Base-by-base conservation (phyloP, 2,329 filamentous ascomycete species). In the Aotearoamyces nothofagi region DNA sequence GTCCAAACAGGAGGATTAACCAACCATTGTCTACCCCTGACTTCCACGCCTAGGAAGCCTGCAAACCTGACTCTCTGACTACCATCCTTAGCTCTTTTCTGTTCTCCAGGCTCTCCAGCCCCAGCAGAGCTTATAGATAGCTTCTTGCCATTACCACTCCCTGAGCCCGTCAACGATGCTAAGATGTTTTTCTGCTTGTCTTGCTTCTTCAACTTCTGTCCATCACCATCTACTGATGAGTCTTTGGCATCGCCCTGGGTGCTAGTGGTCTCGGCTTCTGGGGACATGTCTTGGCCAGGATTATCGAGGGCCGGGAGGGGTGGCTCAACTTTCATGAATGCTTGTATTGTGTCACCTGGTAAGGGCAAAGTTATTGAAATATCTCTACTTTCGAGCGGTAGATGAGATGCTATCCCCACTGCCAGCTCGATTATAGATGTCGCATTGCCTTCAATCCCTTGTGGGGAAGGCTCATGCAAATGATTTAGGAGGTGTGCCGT, bases 371-470 rank as follows among this genome's bases (percentile, higher is more conserved):
- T 72, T 35, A 98, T 78, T 24, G 73, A 74, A 10, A 98, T 81
- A 46, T 96, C 90, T 38, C 90, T 72, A 41, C 82, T 90, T 54
- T 98, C 90, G 22, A 92, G 57, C 0, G 90, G 87, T 25, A 96
- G 57, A 49, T 94, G 92, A 33, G 77, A 69, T 1, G 81, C 73
- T 38, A 98, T 84, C 35, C 76, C 78, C 16, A 96, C 69, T 0
- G 86, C 83, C 28, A 96, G 66, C 54, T 94, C 86, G 31, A 94
- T 68, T 50, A 98, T 96, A 74, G 90, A 92, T 31, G 77, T 75
- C 2, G 86, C 79, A 37, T 82, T 84, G 29, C 82, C 84, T 39
- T 87, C 77, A n/a, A 96, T 66, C 6, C 84, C 86, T 2, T 74
- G 56, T 0, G 83, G 81, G 1, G 81, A 68, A 2, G 84, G 82